Evolutionary conservation across 257 asterid genomes (phyloP), one percentile per base, ranked within the genome.

Genomic region (Rehmannia glutinosa): DNA sequence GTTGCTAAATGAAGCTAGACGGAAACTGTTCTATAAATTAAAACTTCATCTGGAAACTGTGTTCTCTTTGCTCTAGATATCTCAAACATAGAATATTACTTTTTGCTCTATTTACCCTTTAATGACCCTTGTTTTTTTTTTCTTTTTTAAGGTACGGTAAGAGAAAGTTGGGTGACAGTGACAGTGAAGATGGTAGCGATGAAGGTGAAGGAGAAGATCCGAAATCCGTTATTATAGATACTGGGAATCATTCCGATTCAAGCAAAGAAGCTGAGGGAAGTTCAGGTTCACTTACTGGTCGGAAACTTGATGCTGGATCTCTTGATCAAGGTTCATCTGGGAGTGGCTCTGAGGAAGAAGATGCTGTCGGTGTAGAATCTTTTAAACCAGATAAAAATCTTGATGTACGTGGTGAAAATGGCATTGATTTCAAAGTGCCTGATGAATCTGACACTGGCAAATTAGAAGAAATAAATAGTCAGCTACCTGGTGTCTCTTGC

Each of bases 291-390:
- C 57, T 82, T 75, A 74, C 72, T 49, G 80, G 80, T 35, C 77
- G 43, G 65, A 77, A 82, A 73, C 70, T 41, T 30, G 80, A 55
- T 71, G 51, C 65, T 23, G 80, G 53, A 61, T 77, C 77, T 39
- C 61, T 50, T 52, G 86, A 66, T 49, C 79, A 47, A 68, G 84
- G 67, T 54, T 60, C 77, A 13, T 75, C 85, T 15, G 86, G 68
- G 20, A 71, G 79, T 65, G 77, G 76, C 46, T 80, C 86, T 0
- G 95, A 83, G 70, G 92, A 86, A 66, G 96, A 92, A 77, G 81
- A 53, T 12, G 39, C 47, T 41, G 55, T 12, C 70, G 68, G 45
- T 59, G 78, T 72, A 50, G 76, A 72, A 63, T 58, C 75, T 58
- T 59, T 25, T 58, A 69, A 81, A 70, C 46, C 74, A 24, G 75